Base-by-base conservation (phyloP, 306 rosid species). In the Corylus avellana region DNA sequence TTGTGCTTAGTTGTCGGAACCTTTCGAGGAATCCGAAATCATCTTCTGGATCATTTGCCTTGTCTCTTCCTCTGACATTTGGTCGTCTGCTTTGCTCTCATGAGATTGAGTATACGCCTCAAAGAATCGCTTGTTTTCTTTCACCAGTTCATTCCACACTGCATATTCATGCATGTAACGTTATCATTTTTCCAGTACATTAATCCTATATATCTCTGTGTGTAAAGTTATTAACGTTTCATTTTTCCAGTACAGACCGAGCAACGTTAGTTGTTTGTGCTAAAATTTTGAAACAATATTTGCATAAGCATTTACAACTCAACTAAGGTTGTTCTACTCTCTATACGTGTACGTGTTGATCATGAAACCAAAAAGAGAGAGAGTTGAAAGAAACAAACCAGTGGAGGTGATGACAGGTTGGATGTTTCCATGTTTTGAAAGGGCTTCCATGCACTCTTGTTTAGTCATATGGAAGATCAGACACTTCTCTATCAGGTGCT, bases 111-210 rank as follows among this genome's bases (percentile, higher is more conserved):
- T 80, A 73, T 95, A 95, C 0, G 88, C 91, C 84, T 91, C 90
- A 77, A 95, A 95, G 85, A 95, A 95, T 12, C 83, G 89, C 81
- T 89, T 88, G 90, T 95, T 95, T 68, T 89, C 98, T 90, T 93
- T 95, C 94, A 89, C 96, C 53, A 95, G 59, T 76, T 90, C 99
- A 37, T 84, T 95, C 99, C 99, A 95, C 74, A 95, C 99, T 95
- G 90, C 89, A 85, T 56, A 4, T 67, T 32, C 35, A 32, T 32
- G 3, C 35, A 18, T 67, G 72, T 42, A 32, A 44, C 5, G 72
- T 42, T 67, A 42, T 67, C 27, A 42, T 16, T 59, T 9, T 59
- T 2, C 25, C 10, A 17, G 1, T 42, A 42, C 8, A 42, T 17
- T 10, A 67, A 42, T 8, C 72, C 72, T 67, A 12, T 37, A 4